Evolutionary conservation across 169 alveolate genomes (phyloP), one percentile per base, ranked within the genome.

Genomic region (Plasmodium malariae): DNA sequence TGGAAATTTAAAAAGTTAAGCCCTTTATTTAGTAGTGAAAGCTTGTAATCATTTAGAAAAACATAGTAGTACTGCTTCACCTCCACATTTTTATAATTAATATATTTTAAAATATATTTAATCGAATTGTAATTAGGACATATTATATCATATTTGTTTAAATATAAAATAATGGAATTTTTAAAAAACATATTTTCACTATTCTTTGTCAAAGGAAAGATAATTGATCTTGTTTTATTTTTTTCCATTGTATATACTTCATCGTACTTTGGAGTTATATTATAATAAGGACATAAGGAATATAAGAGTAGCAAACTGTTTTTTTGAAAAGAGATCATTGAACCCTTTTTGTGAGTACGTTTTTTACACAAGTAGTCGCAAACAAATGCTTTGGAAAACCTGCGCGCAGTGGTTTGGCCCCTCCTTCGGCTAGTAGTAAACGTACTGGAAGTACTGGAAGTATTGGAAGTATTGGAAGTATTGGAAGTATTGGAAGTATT

Each of bases 111-210:
- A 30, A 78, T 62, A 48, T 62, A 78, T 45, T 78, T 78, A 32
- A 78, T 54, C 2, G 89, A 62, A 26, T 78, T 78, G 32, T 48
- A 65, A 78, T 78, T 78, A 5, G 78, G 68, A 9, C 89, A 78
- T 32, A 78, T 63, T 1, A 78, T 48, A 54, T 78, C 89, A 54
- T 48, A 26, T 37, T 55, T 78, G 43, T 78, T 78, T 48, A 78
- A 24, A 68, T 43, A 65, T 28, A 78, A 54, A 24, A 78, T 14
- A 30, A 63, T 54, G 3, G 45, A 26, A 48, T 57, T 78, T 30
- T 49, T 63, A 4, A 78, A 21, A 2, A 4, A 32, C 1, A 28
- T 51, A n/a, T 49, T 21, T 12, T 37, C 34, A 36, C 62, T 68
- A 0, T 17, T 48, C 1, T 62, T 37, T 34, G 32, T 40, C 28